Evolutionary conservation across 2,329 filamentous ascomycete species (phyloP).

Genomic region (Fusarium fracticaudum): DNA sequence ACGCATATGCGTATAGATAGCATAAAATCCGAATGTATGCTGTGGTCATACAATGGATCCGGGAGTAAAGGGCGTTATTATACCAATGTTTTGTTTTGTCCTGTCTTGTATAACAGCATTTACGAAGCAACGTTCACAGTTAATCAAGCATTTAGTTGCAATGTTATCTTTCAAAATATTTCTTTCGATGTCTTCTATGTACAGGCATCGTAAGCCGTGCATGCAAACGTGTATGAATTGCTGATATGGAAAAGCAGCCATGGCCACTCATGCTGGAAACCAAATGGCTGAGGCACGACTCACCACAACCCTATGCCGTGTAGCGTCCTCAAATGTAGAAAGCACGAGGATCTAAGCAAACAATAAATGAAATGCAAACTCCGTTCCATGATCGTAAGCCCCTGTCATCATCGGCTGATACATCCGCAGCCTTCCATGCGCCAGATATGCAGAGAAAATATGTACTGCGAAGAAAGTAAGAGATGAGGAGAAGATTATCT

Average conservation of each 20-base stretch:
- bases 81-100: conserved; percentile 17
- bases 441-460: conserved; percentile 39
- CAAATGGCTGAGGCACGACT: background rate
- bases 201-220: background rate
- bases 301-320: background rate
- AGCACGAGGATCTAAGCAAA: conserved; percentile 8
- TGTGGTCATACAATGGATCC: background rate
- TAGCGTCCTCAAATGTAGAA: conserved; percentile 5
- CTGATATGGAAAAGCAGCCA: background rate
- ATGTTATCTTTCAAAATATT: background rate
- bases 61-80: conserved; percentile 15
- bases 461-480: conserved; percentile 30
- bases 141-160: background rate
- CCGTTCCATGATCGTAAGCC: conserved; percentile 39
- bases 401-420: conserved; percentile 36
- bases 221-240: background rate
- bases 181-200: conserved; percentile 12
- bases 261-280: conserved; percentile 11
- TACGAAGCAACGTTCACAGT: conserved; percentile 3
- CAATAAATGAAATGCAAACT: conserved; percentile 32
- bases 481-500: background rate
- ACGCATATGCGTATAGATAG: background rate
- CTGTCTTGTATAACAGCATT: conserved; percentile 24
- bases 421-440: conserved; percentile 39
- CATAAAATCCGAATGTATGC: background rate